A percentile compares a stretch with the other conserved stretches of the same genome.
Evolutionary conservation across 352 stramenopile genomes (phyloP).

Genomic region (Phytophthora macrochlamydospora): DNA sequence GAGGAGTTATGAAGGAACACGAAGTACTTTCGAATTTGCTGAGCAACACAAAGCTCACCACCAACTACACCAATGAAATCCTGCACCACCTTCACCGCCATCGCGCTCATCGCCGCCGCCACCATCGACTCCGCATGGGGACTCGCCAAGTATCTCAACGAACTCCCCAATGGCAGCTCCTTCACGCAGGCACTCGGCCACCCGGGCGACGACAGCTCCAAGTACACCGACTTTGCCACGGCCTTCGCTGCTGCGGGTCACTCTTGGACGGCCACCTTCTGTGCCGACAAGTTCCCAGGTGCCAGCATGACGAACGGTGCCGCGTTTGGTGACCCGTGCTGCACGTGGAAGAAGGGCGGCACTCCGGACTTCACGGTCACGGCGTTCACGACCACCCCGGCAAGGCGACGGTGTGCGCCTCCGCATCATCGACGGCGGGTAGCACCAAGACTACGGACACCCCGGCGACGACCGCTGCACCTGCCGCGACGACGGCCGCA

Average conservation of each 20-base stretch:
- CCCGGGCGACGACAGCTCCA: constrained; percentile 16
- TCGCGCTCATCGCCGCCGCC: constrained; percentile 10
- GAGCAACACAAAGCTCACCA: neutral
- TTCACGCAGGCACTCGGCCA: constrained; percentile 42
- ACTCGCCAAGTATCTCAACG: constrained; percentile 18
- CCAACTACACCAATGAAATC: constrained; percentile 10
- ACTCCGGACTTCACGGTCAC: constrained; percentile 29
- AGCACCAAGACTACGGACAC: neutral
- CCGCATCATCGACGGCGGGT: neutral
- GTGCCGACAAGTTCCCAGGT: constrained; percentile 7
- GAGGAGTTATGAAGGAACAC: neutral
- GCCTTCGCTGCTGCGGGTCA: constrained; percentile 20
- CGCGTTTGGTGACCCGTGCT: constrained; percentile 44
- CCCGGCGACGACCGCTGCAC: neutral
- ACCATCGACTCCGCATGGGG: constrained; percentile 6
- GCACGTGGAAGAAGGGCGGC: constrained; percentile 31
- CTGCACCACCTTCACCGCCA: constrained; percentile 3
- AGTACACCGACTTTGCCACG: constrained; percentile 37
- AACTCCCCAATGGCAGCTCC: constrained; percentile 39
- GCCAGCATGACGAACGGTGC: constrained; percentile 27
- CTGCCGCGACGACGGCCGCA: neutral
- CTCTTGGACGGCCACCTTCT: constrained; percentile 18
- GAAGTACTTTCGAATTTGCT: constrained; percentile 6
- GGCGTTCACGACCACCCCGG: constrained; percentile 17
- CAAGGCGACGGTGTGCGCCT: constrained; percentile 9